phyloP scores from a whole-genome alignment of 345 rosid genomes.

The Geranium rotundifolium region DNA sequence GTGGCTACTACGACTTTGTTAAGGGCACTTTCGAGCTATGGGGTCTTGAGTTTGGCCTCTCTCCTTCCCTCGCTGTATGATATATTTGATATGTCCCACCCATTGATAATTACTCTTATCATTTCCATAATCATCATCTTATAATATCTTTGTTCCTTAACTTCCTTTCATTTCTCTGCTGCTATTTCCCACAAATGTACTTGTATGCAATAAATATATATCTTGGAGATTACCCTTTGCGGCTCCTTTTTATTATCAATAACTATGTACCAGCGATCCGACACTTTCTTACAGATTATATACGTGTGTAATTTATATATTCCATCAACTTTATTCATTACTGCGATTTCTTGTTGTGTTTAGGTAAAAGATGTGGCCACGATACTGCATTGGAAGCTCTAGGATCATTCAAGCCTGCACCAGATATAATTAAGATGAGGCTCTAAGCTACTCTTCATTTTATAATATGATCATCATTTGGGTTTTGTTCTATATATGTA shows the following conservation, averaged over 20 bases:
- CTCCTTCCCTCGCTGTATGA: constrained; percentile 80
- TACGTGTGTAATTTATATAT: too few relatives aligned
- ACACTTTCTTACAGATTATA: too few relatives aligned
- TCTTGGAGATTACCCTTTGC: background rate
- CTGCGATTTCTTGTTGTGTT: background rate
- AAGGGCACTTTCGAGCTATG: constrained; percentile 91
- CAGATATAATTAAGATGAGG: too few relatives aligned
- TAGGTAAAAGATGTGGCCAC: background rate
- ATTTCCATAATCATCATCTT: too few relatives aligned
- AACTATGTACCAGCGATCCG: background rate
- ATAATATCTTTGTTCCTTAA: too few relatives aligned
- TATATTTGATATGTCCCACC: constrained; percentile 28
- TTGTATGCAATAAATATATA: constrained; percentile 11
- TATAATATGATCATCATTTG: too few relatives aligned
- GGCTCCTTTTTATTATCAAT: background rate
- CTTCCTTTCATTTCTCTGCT: constrained; percentile 15
- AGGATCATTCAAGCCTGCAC: background rate
- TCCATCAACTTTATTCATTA: too few relatives aligned
- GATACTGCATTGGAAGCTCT: background rate
- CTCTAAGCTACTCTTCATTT: too few relatives aligned
- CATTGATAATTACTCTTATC: background rate
- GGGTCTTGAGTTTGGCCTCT: constrained; percentile 67
- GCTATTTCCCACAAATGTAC: constrained; percentile 9
- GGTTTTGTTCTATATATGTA: too few relatives aligned
- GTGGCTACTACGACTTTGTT: constrained; percentile 82